Evolutionary conservation across 371 early-diverging fungal genomes (phyloP), one percentile per base, ranked within the genome.

Genomic region (Hamiltosporidium tvaerminnensis): DNA sequence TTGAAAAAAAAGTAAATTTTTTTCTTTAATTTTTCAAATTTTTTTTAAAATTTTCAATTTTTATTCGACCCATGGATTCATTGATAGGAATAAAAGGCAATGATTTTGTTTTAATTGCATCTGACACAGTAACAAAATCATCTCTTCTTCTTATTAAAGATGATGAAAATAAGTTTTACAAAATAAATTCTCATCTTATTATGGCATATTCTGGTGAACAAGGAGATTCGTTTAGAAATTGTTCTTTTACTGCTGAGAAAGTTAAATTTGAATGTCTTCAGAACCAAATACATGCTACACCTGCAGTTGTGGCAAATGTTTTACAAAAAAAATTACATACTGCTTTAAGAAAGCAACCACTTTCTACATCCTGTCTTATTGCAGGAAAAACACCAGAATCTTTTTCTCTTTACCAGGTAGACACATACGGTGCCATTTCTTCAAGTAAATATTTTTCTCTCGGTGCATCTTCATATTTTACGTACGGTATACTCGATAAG

Each of bases 391-490:
- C 65, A 23, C 34, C 58, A 9, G 14, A 60, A 36, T 47, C 38
- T 10, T 49, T 52, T 16, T 37, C 55, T 2, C 38, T 74, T 0
- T 69, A 60, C 38, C 34, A 50, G 35, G 57, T 74, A 14, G 74
- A 74, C 59, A 50, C 53, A 3, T 74, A 74, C 53, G 74, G 74
- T 50, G 67, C 74, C 34, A 44, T 65, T 1, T 54, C 60, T n/a
- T 37, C 61, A 1, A 47, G 37, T 39, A 65, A 67, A 1, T 66
- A 65, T 55, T 55, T 65, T 48, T 67, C 64, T 36, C 55, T 57
- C 10, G 74, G 74, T 49, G 66, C 66, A 39, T 53, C 68, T 1
- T 38, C 68, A 14, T 63, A 70, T 56, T 67, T 74, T 47, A 63
- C 61, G 32, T 60, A 67, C 36, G 70, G 70, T 35, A 39, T 57